These are phyloP conservation scores for Craspedostauros australis DNA, from an alignment of 108 stramenopile species.

Conservation along the genomic window DNA sequence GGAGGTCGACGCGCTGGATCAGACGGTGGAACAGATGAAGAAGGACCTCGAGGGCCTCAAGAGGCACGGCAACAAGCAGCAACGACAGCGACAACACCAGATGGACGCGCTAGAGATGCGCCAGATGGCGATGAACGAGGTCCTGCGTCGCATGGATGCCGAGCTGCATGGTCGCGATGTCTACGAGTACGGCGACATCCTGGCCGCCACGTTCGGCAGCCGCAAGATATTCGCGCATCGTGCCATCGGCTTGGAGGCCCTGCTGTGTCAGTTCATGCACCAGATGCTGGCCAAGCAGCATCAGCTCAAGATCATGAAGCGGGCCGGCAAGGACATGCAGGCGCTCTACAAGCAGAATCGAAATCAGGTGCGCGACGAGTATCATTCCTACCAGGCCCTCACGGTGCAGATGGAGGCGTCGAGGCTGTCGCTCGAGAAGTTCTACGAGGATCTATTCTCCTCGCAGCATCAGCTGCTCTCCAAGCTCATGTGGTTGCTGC, in stretches of 20 bases:
- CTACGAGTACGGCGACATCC: conserved; percentile 11
- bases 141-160: conserved; percentile 16
- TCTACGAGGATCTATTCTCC: conserved; percentile 21
- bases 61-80: not conserved
- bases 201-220: conserved; percentile 17
- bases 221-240: conserved; percentile 20
- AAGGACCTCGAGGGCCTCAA: too few species aligned
- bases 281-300: conserved; percentile 28
- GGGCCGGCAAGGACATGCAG: conserved; percentile 9
- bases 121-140: conserved; percentile 12
- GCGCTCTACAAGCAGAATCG: not conserved
- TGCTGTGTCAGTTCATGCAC: conserved; percentile 22
- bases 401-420: conserved; percentile 14
- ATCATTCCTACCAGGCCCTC: conserved; percentile 15
- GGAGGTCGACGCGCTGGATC: too few species aligned
- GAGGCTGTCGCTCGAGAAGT: conserved; percentile 8
- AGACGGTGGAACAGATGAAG: too few species aligned
- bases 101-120: conserved; percentile 22
- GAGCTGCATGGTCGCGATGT: conserved; percentile 12
- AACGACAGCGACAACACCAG: not conserved
- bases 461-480: conserved; percentile 11
- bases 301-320: conserved; percentile 23
- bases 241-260: conserved; percentile 16
- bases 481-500: too few species aligned
- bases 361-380: conserved; percentile 6